phyloP scores from a whole-genome alignment of 805 yeast species.

The Starmerella vitae region DNA sequence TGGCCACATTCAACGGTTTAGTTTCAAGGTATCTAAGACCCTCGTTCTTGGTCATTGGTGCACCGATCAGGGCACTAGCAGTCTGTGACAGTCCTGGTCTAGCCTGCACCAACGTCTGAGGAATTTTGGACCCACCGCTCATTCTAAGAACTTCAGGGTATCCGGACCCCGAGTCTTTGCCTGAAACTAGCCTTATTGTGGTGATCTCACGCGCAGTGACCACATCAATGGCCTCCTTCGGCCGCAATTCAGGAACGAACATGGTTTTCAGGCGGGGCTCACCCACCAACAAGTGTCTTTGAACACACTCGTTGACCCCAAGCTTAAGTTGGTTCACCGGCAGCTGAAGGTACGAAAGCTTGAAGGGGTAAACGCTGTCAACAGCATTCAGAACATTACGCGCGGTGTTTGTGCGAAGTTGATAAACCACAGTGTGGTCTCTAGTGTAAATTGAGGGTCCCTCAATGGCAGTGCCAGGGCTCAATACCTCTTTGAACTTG shows the following conservation, averaged over 20 bases:
- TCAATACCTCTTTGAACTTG: conserved; percentile 23
- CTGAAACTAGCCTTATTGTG: conserved; percentile 51
- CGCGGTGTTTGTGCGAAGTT: conserved; percentile 59
- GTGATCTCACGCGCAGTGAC: conserved; percentile 64
- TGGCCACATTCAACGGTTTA: too few species aligned
- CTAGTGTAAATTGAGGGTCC: conserved; percentile 54
- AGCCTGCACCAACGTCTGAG: conserved; percentile 82
- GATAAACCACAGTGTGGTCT: conserved; percentile 73
- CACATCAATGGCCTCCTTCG: conserved; percentile 38
- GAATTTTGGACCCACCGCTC: conserved; percentile 76
- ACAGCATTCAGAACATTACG: conserved; percentile 49
- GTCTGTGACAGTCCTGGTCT: too few species aligned
- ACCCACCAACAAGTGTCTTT: conserved; percentile 63
- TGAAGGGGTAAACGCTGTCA: conserved; percentile 86
- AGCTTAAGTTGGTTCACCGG: conserved; percentile 53
- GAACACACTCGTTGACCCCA: conserved; percentile 67
- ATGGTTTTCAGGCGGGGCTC: conserved; percentile 61
- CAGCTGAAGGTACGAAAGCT: conserved; percentile 53
- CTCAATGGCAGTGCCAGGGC: conserved; percentile 21
- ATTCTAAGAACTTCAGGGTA: conserved; percentile 53
- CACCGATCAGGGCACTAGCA: too few species aligned
- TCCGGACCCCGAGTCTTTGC: conserved; percentile 28
- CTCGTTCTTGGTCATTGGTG: conserved; percentile 20
- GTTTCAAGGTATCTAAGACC: conserved; percentile 27
- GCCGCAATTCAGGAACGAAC: conserved; percentile 50